phyloP scores from a whole-genome alignment of 2,329 filamentous ascomycete genomes.

The Aspergillus brasiliensis region DNA sequence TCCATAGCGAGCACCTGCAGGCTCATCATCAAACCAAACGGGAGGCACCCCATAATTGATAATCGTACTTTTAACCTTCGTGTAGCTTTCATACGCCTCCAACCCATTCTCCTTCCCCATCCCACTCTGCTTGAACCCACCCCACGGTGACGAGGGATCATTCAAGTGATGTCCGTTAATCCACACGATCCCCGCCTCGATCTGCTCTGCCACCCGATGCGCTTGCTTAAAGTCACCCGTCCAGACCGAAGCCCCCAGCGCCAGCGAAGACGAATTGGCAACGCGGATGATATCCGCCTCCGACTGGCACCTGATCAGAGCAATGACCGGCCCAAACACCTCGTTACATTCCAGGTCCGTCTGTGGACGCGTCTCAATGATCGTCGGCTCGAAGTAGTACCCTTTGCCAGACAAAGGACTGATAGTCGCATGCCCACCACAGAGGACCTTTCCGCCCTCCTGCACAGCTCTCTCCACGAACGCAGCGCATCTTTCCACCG shows the following conservation, averaged over 20 bases:
- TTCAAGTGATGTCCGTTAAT: conserved; percentile 66
- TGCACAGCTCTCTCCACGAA: conserved; percentile 34
- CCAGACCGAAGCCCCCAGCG: conserved; percentile 55
- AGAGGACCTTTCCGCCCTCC: conserved; percentile 46
- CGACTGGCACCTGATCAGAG: conserved; percentile 49
- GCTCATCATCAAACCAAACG: conserved; percentile 68
- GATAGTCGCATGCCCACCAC: conserved; percentile 48
- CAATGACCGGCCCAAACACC: conserved; percentile 56
- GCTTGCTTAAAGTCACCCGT: conserved; percentile 53
- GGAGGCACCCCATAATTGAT: conserved; percentile 67
- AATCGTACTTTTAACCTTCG: conserved; percentile 45
- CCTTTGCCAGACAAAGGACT: conserved; percentile 53
- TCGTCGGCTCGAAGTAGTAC: conserved; percentile 53
- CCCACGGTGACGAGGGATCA: conserved; percentile 72
- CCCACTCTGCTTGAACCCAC: conserved; percentile 65
- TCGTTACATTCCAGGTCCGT: conserved; percentile 41
- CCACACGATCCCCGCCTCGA: conserved; percentile 54
- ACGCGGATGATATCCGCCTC: conserved; percentile 51
- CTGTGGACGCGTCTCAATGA: conserved; percentile 33
- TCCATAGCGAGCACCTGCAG: conserved; percentile 62
- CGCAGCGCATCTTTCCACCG: conserved; percentile 43
- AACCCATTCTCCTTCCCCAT: conserved; percentile 73
- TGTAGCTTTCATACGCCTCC: conserved; percentile 63
- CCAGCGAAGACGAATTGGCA: conserved; percentile 55
- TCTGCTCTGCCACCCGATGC: conserved; percentile 49